Evolutionary conservation across 306 rosid genomes (phyloP), one percentile per base, ranked within the genome.

Genomic region (Glycine latifolia): DNA sequence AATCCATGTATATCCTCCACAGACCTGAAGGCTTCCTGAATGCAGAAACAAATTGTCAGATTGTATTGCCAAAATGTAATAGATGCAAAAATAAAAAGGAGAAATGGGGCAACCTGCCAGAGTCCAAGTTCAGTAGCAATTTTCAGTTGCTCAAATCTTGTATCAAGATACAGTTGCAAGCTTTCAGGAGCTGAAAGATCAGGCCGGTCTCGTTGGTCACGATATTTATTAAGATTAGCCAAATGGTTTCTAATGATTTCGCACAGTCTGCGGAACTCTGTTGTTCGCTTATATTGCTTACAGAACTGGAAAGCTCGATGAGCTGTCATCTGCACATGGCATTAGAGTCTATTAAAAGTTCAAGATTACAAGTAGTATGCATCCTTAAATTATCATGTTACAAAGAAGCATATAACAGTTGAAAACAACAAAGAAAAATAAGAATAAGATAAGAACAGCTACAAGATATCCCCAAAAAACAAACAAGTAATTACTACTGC

Each of bases 251-350:
- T 85, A 44, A 96, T 96, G 81, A 93, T 96, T 86, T 96, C 99
- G 77, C 99, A 96, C 2, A 93, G 84, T 78, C 98, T 91, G 44
- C 98, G 94, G 66, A 96, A 96, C 81, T 96, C 99, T 6, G 99
- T 96, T 12, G 97, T 91, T 73, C 99, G 84, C 75, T 96, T 96
- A 53, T 96, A 96, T 73, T 91, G 97, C 89, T 96, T 96, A 86
- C 99, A 96, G 86, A 96, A 96, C 87, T 96, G 99, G 85, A 96
- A 96, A 71, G 99, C 97, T 72, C 99, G 94, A 80, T 96, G 99
- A 11, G 99, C 99, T 35, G 99, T 96, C 99, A 96, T 96, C 99
- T 96, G 86, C 86, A 83, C 20, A 79, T 44, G 66, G 75, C 33
- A 74, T 67, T 17, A 12, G 5, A 53, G 59, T 47, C 48, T 10